Evolutionary conservation across 768 basidiomycete species (phyloP).

Genomic region (Coprinellus aureogranulatus): DNA sequence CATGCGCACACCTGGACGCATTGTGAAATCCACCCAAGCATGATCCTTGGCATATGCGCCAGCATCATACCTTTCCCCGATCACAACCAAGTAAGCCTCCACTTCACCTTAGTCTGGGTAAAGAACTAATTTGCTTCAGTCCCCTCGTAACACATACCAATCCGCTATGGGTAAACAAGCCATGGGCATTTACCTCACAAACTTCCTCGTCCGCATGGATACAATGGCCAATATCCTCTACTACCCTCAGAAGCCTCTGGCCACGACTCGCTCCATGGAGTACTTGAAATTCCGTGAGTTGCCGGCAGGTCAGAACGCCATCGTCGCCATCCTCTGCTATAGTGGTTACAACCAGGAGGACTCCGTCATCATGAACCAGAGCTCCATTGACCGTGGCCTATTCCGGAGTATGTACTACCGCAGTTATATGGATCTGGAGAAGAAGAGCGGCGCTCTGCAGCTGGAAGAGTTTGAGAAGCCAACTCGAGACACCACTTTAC

Average conservation of each 20-base stretch:
- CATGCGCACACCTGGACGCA: constrained; percentile 95
- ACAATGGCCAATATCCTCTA: constrained; percentile 99
- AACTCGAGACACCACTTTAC: constrained; percentile 84
- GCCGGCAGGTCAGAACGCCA: constrained; percentile 98
- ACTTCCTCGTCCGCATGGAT: constrained; percentile 98
- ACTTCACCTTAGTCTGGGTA: background rate
- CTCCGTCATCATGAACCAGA: constrained; percentile 99
- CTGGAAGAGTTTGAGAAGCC: constrained; percentile 98
- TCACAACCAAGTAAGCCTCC: constrained; percentile 83
- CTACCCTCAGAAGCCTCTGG: constrained; percentile 98
- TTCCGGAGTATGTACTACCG: constrained; percentile 99
- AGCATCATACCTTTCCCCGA: constrained; percentile 99
- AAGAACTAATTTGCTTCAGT: constrained; percentile 45
- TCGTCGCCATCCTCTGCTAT: constrained; percentile 97
- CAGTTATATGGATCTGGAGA: constrained; percentile 98
- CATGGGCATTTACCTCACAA: constrained; percentile 98
- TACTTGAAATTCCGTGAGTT: constrained; percentile 98
- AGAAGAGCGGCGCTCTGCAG: constrained; percentile 88
- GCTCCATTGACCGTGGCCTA: constrained; percentile 94
- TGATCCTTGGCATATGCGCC: constrained; percentile 98
- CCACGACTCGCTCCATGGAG: constrained; percentile 98
- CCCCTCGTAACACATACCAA: constrained; percentile 99
- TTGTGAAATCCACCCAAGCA: constrained; percentile 98
- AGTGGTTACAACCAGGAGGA: constrained; percentile 99
- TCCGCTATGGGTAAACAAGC: constrained; percentile 99